phyloP scores from a whole-genome alignment of 768 basidiomycete species.

The Boletus rubroflammeus region DNA sequence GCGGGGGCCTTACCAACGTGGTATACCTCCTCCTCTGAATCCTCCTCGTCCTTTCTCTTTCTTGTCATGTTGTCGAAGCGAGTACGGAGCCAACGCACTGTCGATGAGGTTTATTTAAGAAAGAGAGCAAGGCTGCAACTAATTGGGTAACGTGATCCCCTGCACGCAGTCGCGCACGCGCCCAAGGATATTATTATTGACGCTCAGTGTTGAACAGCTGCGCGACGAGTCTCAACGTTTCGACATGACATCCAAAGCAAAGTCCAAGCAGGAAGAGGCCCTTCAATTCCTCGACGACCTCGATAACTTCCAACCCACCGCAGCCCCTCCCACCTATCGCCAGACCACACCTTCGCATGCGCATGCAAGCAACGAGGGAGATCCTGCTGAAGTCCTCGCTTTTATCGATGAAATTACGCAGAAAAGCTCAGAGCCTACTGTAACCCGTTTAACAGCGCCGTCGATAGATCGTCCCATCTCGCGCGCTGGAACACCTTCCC shows the following conservation, averaged over 20 bases:
- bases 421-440: slow-evolving; percentile 81
- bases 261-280: slow-evolving; percentile 84
- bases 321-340: slow-evolving; percentile 24
- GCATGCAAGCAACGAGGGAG: slow-evolving; percentile 46
- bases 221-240: not conserved
- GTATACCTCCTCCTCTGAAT: slow-evolving; percentile 34
- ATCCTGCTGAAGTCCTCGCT: slow-evolving; percentile 81
- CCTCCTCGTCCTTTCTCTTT: slow-evolving; percentile 24
- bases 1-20: slow-evolving; percentile 43
- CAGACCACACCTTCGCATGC: slow-evolving; percentile 18
- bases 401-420: slow-evolving; percentile 95
- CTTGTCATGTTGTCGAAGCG: slow-evolving; percentile 16
- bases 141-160: slow-evolving; percentile 12
- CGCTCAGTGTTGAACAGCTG: not conserved
- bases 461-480: slow-evolving; percentile 57
- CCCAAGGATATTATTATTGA: not conserved
- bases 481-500: slow-evolving; percentile 64
- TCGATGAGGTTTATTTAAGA: not conserved
- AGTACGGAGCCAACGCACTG: not conserved
- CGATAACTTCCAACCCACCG: slow-evolving; percentile 65
- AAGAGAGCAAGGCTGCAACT: not conserved
- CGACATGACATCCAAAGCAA: slow-evolving; percentile 46
- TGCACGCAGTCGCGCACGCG: slow-evolving; percentile 2
- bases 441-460: slow-evolving; percentile 51
- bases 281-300: slow-evolving; percentile 93